These are phyloP conservation scores for Pyrrhoderma lamaoense DNA, from an alignment of 1,284 basidiomycete species.

Conservation along the genomic window DNA sequence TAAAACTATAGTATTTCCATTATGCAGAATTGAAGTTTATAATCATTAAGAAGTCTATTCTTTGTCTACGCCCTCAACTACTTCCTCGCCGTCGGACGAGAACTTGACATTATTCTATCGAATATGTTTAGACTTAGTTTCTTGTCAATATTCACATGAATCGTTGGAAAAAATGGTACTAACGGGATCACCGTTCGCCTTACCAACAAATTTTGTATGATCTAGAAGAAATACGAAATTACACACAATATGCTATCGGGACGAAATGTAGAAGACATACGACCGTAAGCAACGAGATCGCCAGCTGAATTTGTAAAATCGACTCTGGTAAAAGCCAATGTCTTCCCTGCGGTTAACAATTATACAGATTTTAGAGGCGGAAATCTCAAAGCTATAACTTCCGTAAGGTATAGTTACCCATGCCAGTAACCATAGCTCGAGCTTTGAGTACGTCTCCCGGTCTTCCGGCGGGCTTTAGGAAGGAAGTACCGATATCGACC, in stretches of 20 bases:
- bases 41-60: slow-evolving; percentile 28
- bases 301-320: slow-evolving; percentile 69
- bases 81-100: slow-evolving; percentile 65
- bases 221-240: slow-evolving; percentile 36
- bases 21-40: background rate
- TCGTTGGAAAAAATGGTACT: slow-evolving; percentile 23
- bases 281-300: slow-evolving; percentile 77
- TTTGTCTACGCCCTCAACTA: slow-evolving; percentile 60
- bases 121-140: slow-evolving; percentile 10
- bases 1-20: background rate
- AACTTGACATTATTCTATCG: slow-evolving; percentile 71
- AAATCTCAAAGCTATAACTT: background rate
- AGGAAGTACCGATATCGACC: slow-evolving; percentile 82
- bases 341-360: slow-evolving; percentile 50
- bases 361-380: slow-evolving; percentile 1
- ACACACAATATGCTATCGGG: background rate
- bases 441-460: slow-evolving; percentile 58
- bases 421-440: slow-evolving; percentile 52
- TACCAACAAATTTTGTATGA: slow-evolving; percentile 86
- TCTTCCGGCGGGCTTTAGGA: slow-evolving; percentile 64
- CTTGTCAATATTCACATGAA: background rate
- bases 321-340: slow-evolving; percentile 73
- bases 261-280: slow-evolving; percentile 35
- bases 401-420: slow-evolving; percentile 37
- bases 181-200: slow-evolving; percentile 59